These are phyloP conservation scores for Cytospora chrysosperma DNA, from an alignment of 2,329 filamentous ascomycete genomes.

Conservation along the genomic window DNA sequence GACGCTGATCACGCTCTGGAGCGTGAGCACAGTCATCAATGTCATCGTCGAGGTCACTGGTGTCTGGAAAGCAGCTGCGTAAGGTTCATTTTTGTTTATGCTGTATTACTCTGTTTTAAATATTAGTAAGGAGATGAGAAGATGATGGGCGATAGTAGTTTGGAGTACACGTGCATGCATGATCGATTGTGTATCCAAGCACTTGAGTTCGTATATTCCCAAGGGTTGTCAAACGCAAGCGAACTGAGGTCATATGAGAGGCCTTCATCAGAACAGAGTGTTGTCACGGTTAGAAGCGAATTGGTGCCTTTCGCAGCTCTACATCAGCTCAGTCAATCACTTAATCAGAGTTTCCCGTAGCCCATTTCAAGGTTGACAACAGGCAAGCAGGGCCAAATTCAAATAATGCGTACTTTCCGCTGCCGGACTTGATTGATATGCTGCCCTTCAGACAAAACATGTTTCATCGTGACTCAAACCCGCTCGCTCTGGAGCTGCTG, in stretches of 20 bases:
- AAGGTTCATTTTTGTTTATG: background rate
- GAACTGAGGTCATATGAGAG: background rate
- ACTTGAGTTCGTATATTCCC: background rate
- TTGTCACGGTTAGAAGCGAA: background rate
- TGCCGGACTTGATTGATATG: too few species aligned
- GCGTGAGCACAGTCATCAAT: slow-evolving; percentile 75
- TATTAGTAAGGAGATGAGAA: background rate
- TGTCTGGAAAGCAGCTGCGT: slow-evolving; percentile 42
- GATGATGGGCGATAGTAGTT: background rate
- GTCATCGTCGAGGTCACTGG: slow-evolving; percentile 74
- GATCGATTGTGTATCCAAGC: background rate
- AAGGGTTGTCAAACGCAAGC: too few species aligned
- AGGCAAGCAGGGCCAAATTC: background rate
- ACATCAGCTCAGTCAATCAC: background rate
- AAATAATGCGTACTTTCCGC: background rate
- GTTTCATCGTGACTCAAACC: too few species aligned
- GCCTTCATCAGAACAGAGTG: background rate
- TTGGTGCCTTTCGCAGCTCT: background rate
- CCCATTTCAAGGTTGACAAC: background rate
- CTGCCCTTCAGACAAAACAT: too few species aligned
- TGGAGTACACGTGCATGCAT: background rate
- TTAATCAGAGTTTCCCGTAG: background rate
- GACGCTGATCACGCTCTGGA: slow-evolving; percentile 78
- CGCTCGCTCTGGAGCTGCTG: background rate
- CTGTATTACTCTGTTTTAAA: background rate